Evolutionary conservation across 2,329 filamentous ascomycete species (phyloP).

Genomic region (Corniculantispora saksenae): DNA sequence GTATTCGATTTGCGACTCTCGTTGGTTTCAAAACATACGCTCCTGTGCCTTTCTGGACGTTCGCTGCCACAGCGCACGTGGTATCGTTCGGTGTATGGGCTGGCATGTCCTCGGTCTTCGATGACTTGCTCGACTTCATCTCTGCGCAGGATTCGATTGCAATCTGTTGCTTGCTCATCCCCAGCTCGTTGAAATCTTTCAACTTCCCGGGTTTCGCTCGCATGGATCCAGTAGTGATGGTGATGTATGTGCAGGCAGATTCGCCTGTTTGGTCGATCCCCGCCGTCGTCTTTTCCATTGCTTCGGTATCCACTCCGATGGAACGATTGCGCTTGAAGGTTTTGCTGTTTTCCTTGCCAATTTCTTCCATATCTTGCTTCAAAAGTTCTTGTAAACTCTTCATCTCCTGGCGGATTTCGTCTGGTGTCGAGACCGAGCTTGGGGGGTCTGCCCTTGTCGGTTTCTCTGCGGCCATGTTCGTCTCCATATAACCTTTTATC

Average conservation of each 20-base stretch:
- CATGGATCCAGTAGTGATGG: conserved; percentile 60
- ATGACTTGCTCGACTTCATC: background rate
- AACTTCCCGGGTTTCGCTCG: conserved; percentile 23
- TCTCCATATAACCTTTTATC: background rate
- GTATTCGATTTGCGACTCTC: background rate
- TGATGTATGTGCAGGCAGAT: conserved; percentile 61
- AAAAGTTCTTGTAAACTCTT: background rate
- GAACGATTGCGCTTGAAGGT: background rate
- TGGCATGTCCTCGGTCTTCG: background rate
- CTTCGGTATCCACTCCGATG: background rate
- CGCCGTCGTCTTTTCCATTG: conserved; percentile 20
- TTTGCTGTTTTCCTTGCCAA: conserved; percentile 10
- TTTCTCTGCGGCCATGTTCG: background rate
- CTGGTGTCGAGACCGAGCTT: background rate
- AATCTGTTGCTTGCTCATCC: background rate
- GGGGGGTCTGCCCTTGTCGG: no score
- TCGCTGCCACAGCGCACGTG: background rate
- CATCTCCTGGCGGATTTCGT: background rate
- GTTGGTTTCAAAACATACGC: background rate
- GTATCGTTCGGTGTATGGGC: conserved; percentile 3
- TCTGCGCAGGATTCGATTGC: background rate
- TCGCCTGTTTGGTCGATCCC: conserved; percentile 25
- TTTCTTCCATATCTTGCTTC: background rate
- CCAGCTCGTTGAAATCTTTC: background rate
- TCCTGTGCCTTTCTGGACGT: conserved; percentile 10